Conservation (phyloP, 108 stramenopile genomes). For the Licmophora abbreviata region DNA sequence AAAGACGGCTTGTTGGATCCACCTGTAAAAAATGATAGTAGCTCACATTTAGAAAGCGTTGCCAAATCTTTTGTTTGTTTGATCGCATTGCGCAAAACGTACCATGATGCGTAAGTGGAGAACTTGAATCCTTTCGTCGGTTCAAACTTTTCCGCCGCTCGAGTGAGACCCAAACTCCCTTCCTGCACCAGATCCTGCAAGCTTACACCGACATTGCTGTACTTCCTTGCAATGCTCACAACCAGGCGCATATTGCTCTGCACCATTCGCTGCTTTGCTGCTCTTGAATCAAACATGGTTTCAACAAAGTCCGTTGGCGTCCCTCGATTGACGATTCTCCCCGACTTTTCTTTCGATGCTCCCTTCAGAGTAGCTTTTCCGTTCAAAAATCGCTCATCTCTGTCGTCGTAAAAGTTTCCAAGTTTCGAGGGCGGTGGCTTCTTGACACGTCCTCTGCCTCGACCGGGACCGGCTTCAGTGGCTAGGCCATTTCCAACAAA, state of each 20-base stretch:
- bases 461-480: slow-evolving; percentile 47
- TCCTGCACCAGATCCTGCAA: slow-evolving; percentile 85
- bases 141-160: slow-evolving; percentile 88
- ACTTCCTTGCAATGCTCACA: slow-evolving; percentile 85
- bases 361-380: slow-evolving; percentile 9
- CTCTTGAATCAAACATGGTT: slow-evolving; percentile 60
- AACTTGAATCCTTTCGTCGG: slow-evolving; percentile 86
- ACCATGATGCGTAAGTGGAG: slow-evolving; percentile 88
- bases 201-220: slow-evolving; percentile 75
- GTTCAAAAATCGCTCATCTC: slow-evolving; percentile 22
- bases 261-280: slow-evolving; percentile 88
- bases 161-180: slow-evolving; percentile 74
- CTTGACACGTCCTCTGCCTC: slow-evolving; percentile 69
- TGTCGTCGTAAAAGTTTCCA: slow-evolving; percentile 56
- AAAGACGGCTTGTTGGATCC: slow-evolving; percentile 88
- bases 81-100: slow-evolving; percentile 11
- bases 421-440: slow-evolving; percentile 49
- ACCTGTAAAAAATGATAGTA: slow-evolving; percentile 22
- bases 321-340: slow-evolving; percentile 56
- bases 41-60: not conserved
- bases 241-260: slow-evolving; percentile 91
- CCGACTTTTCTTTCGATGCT: slow-evolving; percentile 16
- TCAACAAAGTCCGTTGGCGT: slow-evolving; percentile 62
- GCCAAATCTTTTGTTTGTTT: not conserved
- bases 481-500: slow-evolving; percentile 83